These are phyloP conservation scores for Zygosaccharomyces bailii DNA, from an alignment of 805 yeast genomes.

Conservation along the genomic window DNA sequence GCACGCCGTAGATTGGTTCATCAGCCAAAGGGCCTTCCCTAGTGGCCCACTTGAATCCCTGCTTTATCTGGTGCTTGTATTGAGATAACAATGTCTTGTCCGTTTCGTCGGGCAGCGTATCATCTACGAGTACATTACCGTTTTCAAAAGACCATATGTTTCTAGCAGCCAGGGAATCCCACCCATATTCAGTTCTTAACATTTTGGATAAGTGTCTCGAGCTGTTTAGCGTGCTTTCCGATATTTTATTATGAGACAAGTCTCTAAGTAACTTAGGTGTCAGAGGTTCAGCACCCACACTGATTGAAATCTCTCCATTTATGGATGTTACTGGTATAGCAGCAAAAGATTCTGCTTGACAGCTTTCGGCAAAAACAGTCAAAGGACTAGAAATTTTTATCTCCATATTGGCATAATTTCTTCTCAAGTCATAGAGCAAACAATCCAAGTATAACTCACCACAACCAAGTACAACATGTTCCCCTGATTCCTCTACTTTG, in stretches of 20 bases:
- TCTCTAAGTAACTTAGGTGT: conserved; percentile 46
- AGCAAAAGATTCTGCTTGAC: conserved; percentile 60
- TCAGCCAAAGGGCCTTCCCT: conserved; percentile 92
- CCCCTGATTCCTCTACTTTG: conserved; percentile 87
- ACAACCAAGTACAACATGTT: conserved; percentile 70
- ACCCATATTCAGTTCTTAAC: conserved; percentile 55
- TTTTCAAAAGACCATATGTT: conserved; percentile 79
- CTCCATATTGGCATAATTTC: conserved; percentile 58
- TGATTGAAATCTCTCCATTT: conserved; percentile 52
- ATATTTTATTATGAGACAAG: conserved; percentile 37
- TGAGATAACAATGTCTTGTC: conserved; percentile 48
- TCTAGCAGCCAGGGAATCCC: conserved; percentile 84
- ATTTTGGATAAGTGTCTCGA: conserved; percentile 50
- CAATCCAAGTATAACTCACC: conserved; percentile 91
- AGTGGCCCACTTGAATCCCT: conserved; percentile 82
- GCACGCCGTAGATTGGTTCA: conserved; percentile 68
- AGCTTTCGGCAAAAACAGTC: conserved; percentile 75
- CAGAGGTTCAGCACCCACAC: conserved; percentile 75
- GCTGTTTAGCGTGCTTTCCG: conserved; percentile 41
- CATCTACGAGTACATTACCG: conserved; percentile 60
- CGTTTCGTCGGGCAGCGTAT: conserved; percentile 68
- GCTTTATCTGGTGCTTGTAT: conserved; percentile 54
- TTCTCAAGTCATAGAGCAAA: conserved; percentile 69
- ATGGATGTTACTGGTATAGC: conserved; percentile 60
- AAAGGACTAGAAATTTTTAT: conserved; percentile 84